Base-by-base conservation (phyloP, 768 basidiomycete species). In the Cystobasidium tubakii region DNA sequence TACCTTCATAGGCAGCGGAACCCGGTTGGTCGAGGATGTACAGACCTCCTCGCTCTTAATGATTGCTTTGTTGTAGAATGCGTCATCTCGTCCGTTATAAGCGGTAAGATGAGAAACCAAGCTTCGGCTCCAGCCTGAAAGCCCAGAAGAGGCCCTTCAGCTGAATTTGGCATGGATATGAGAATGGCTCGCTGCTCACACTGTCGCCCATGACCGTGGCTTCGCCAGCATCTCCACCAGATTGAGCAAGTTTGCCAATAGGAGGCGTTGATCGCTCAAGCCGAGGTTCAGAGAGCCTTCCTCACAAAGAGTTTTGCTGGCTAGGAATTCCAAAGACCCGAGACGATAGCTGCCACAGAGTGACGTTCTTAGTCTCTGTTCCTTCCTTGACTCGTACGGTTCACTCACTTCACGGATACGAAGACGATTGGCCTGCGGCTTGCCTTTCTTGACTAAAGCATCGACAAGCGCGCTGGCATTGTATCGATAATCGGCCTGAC, bases 141-240 rank as follows among this genome's bases (percentile, higher is more conserved):
- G 39, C 39, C 15, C 39, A 39, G 39, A 6, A 15, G 39, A 39
- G 25, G 12, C 46, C n/a, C n/a, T n/a, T n/a, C n/a, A n/a, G n/a
- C n/a, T n/a, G n/a, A n/a, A n/a, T n/a, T n/a, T n/a, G n/a, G n/a
- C n/a, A n/a, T n/a, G n/a, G n/a, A n/a, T n/a, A n/a, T n/a, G n/a
- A n/a, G n/a, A n/a, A n/a, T n/a, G n/a, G n/a, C n/a, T n/a, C n/a
- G n/a, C n/a, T n/a, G 12, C 46, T 46, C 55, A 46, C 80, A 0
- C 81, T 79, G 1, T 72, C 65, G 39, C 83, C 84, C 79, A 86
- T 85, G 0, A 71, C 77, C 0, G 83, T 85, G 1, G 53, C 67
- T 10, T 87, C 87, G 19, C 80, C 76, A n/a, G 85, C 85, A 79
- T 88, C 85, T 1, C 88, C 88, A 21, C 87, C 87, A 76, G 89